Conservation (phyloP, 495 filamentous ascomycete genomes). For the Astrothelium macrocarpum region DNA sequence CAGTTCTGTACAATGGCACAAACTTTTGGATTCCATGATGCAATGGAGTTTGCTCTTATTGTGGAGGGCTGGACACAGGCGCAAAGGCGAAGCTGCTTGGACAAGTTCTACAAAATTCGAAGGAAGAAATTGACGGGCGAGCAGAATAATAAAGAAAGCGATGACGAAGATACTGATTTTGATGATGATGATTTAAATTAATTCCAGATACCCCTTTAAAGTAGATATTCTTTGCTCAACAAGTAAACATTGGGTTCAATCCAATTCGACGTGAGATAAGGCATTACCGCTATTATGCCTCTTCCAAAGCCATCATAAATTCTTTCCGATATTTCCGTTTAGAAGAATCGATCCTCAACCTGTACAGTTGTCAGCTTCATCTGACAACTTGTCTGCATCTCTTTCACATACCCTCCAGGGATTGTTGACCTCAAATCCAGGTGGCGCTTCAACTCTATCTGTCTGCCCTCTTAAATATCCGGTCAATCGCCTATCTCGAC, state of each 20-base stretch:
- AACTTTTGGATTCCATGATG: constrained; percentile 64
- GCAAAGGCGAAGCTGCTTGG: constrained; percentile 67
- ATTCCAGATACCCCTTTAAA: background rate
- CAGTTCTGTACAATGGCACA: constrained; percentile 89
- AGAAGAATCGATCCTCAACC: background rate
- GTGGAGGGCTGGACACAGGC: constrained; percentile 92
- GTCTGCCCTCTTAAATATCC: constrained; percentile 77
- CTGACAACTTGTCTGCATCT: background rate
- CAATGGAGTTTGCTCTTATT: constrained; percentile 80
- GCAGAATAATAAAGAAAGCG: background rate
- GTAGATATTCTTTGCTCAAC: background rate
- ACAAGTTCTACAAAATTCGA: constrained; percentile 63
- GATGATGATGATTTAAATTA: constrained; percentile 5
- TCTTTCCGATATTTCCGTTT: background rate
- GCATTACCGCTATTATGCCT: background rate
- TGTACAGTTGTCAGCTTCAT: background rate
- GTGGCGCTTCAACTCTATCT: constrained; percentile 66
- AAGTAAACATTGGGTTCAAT: background rate
- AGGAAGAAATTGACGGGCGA: constrained; percentile 23
- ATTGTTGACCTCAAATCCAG: constrained; percentile 89
- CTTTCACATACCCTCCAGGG: constrained; percentile 68
- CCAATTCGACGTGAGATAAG: background rate
- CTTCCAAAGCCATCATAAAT: background rate
- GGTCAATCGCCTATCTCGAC: constrained; percentile 83
- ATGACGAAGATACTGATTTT: too few relatives aligned